Base-by-base conservation (phyloP, 805 yeast genomes). In the Wickerhamiella bombiphila region DNA sequence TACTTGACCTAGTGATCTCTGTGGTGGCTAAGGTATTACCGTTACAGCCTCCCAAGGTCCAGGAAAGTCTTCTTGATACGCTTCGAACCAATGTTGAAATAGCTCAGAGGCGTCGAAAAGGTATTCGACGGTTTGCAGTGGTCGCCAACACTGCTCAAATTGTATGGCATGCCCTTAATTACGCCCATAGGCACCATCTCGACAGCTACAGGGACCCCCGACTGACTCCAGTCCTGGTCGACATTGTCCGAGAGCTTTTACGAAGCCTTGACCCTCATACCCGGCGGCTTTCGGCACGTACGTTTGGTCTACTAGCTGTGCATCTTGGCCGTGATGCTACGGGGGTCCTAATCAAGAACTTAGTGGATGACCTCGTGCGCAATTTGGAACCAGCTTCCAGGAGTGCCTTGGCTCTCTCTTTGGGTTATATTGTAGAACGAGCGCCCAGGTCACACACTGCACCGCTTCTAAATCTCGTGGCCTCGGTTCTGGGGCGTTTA, bases 1-100 rank as follows among this genome's bases (percentile, higher is more conserved):
- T 80, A 2, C 68, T 83, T n/a, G 94, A 88, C 57, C 53, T 69
- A 2, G 76, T 95, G 0, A 74, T 88, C 50, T 83, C 78, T 42
- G 64, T 86, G 1, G 81, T 85, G 52, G 72, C 80, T 4, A 52
- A 68, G 6, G 65, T 79, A 1, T 78, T 88, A 45, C 81, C 93
- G 0, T 63, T 66, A 41, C 68, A 88, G 46, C 72, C 86, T 5
- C 58, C 72, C 3, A 80, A 82, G 43, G 79, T 91, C 37, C 96
- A 88, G 51, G 76, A 78, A 41, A 83, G 96, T 1, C 65, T 91
- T n/a, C 57, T 91, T 16, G 96, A 88, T 50, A 80, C 76, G 38
- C 57, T 91, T 43, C 68, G 85, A 45, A 63, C 76, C 3, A 63
- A 68, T 14, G 43, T 76, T 28, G 48, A 47, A 24, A 41, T 34